Evolutionary conservation across 768 basidiomycete species (phyloP), one percentile per base, ranked within the genome.

Genomic region (Lactarius sanguifluus): DNA sequence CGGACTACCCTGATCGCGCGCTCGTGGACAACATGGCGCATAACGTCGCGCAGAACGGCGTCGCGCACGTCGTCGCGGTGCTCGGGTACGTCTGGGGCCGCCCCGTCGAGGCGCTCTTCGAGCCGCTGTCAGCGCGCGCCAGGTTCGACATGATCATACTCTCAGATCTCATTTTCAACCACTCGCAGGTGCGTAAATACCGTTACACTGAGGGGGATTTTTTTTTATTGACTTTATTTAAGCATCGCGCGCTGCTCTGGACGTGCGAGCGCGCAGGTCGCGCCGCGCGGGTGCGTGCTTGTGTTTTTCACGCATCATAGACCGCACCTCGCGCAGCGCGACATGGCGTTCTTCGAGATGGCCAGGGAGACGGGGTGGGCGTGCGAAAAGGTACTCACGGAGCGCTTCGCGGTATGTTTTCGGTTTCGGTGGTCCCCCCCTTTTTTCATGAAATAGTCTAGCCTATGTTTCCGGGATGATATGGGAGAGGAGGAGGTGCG

Each of bases 161-260:
- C 64, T 96, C 94, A 1, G 96, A 98, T 77, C 85, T 98, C 40
- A 85, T 98, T 40, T 97, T 96, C 77, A 97, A 96, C 71, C 95
- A 96, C 71, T 94, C 94, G 1, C 93, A 96, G 80, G 36, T 34
- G 32, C 32, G 32, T 7, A 32, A 1, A 32, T 32, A 34, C 34
- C 34, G 34, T 34, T 34, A 8, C 8, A 34, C 34, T 10, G 34
- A 10, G 34, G 34, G 34, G 9, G 1, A 8, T 8, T 32, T 32
- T 32, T 32, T 32, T 32, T 32, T 32, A 8, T 9, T 9, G 8
- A 32, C 2, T 32, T 32, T 55, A 56, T 45, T 15, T 0, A 32
- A 96, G 89, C 95, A 98, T 73, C 86, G 88, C 36, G 91, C 92
- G 0, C 79, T 98, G 23, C 81, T 97, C 8, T 80, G 80, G 28